Base-by-base conservation (phyloP, 1,139 yeast genomes). In the Scheffersomyces titani region DNA sequence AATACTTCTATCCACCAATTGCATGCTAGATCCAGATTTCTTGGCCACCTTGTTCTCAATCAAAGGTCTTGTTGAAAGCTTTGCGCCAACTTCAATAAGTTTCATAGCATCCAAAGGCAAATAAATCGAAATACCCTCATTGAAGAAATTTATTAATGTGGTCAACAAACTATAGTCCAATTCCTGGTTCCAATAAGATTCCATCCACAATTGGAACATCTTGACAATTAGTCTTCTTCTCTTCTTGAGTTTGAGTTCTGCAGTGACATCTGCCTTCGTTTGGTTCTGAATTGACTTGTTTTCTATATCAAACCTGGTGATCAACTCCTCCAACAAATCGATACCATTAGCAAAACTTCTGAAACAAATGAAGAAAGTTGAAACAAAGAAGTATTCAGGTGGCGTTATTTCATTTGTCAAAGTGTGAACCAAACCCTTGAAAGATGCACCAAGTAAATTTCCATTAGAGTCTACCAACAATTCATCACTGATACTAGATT, bases 301-400 rank as follows among this genome's bases (percentile, higher is more conserved):
- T 6, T 73, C 68, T 13, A 85, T 73, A 63, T 86, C 91, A 72
- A 87, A 90, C 62, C 97, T 76, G 11, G 82, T 72, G 52, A 90
- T 84, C 55, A 94, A 77, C 60, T 85, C 88, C 65, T 88, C 91
- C 51, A 90, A 79, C 47, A 94, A 77, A 59, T 89, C 93, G 52
- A 80, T 75, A 1, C 96, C 87, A 52, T 81, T 81, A 0, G 94
- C 84, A 72, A 90, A 93, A 55, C 86, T 82, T 64, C 96, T 81
- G 74, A 90, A 93, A 50, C 94, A 89, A 55, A 92, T 78, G 74
- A 92, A 87, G 69, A 93, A 92, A 0, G 96, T 86, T 0, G 96
- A 85, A 5, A 86, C 81, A 61, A 89, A 86, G 64, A 88, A 85
- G 56, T 86, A 86, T 60, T 88, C 92, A 5, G 87, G 88, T 2